Conservation (phyloP, 305 asterid species). For the Caryopteris hybrid region DNA sequence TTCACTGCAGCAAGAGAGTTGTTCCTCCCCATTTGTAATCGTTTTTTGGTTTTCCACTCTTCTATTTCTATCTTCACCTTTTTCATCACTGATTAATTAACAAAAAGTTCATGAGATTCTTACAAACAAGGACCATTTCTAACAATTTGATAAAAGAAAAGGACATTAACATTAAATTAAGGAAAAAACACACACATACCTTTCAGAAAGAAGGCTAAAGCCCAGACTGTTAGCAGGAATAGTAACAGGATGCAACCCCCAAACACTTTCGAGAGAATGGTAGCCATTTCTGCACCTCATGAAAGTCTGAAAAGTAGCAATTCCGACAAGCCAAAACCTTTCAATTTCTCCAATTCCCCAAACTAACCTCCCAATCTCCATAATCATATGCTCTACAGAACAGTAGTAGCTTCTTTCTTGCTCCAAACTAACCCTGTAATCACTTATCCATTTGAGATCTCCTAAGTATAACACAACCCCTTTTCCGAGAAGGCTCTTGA, state of each 20-base stretch:
- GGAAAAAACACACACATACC: conserved; percentile 26
- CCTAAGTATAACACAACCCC: conserved; percentile 90
- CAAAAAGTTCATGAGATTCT: not conserved
- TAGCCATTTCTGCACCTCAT: conserved; percentile 67
- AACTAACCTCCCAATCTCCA: conserved; percentile 69
- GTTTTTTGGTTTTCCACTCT: conserved; percentile 15
- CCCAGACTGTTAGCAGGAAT: conserved; percentile 59
- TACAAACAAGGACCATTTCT: not conserved
- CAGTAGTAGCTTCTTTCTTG: conserved; percentile 48
- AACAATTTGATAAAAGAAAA: not conserved
- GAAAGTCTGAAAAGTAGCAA: conserved; percentile 72
- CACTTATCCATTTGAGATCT: conserved; percentile 78
- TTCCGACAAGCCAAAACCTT: conserved; percentile 75
- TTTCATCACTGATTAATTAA: conserved; percentile 24
- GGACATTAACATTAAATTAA: not conserved
- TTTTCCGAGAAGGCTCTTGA: conserved; percentile 44
- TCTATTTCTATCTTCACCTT: conserved; percentile 21
- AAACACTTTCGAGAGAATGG: conserved; percentile 60
- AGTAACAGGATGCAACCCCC: conserved; percentile 79
- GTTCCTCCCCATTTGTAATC: conserved; percentile 20
- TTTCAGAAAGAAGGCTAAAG: conserved; percentile 61
- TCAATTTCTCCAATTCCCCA: conserved; percentile 54
- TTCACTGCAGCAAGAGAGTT: conserved; percentile 39
- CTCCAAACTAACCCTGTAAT: conserved; percentile 42
- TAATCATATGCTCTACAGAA: conserved; percentile 81